Percentiles rank a stretch among this genome's conserved stretches.
These are phyloP conservation scores for Lichtheimia ornata DNA, from an alignment of 371 early-diverging fungal species.

Conservation along the genomic window DNA sequence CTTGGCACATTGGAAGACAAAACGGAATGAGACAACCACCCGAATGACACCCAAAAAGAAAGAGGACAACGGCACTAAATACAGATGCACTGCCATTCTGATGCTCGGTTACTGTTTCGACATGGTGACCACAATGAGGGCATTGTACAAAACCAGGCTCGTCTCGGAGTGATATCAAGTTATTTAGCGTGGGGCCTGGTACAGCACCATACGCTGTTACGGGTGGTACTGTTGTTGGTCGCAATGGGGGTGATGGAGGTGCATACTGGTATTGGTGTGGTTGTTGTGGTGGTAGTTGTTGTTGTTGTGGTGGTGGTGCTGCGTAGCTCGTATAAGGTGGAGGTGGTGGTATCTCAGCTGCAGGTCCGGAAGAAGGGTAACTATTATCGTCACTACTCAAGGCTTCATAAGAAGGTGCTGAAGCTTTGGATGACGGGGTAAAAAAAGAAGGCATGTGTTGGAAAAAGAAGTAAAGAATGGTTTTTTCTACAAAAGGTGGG, in stretches of 20 bases:
- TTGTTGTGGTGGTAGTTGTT: neutral
- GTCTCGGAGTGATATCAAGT: neutral
- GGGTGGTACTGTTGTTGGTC: too few species aligned
- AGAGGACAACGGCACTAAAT: conserved; percentile 7
- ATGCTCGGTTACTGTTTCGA: conserved; percentile 19
- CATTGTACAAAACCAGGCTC: conserved; percentile 14
- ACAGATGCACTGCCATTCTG: conserved; percentile 10
- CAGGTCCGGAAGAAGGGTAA: too few species aligned
- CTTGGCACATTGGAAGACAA: conserved; percentile 16
- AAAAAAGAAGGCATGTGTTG: neutral
- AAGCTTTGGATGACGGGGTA: neutral
- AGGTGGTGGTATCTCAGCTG: neutral
- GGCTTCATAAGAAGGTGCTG: too few species aligned
- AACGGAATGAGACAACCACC: conserved; percentile 21
- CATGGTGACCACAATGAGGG: conserved; percentile 15
- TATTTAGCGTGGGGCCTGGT: neutral
- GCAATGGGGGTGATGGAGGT: conserved; percentile 1
- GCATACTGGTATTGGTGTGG: neutral
- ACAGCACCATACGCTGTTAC: neutral
- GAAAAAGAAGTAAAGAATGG: neutral
- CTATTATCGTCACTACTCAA: too few species aligned
- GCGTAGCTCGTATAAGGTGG: conserved; percentile 1
- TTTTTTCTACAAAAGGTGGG: neutral
- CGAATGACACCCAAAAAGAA: conserved; percentile 13
- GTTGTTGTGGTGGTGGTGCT: neutral